A percentile compares a stretch with the other conserved stretches of the same genome.
Evolutionary conservation across 306 rosid species (phyloP).

Genomic region (Corylus avellana): DNA sequence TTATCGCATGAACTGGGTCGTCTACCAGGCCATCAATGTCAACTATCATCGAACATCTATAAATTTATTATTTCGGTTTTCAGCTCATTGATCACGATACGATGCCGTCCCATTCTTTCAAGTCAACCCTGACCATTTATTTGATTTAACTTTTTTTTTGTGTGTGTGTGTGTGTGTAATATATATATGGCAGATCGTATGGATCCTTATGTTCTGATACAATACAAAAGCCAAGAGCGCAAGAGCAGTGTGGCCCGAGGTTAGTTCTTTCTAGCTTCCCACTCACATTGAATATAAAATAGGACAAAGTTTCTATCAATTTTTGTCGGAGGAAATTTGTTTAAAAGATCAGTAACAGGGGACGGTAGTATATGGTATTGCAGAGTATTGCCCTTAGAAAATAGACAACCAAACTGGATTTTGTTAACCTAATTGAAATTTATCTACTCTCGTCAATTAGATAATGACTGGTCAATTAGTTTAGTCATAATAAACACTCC

Average conservation of each 20-base stretch:
- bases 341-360: too few species aligned
- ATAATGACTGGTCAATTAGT: neutral
- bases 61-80: too few species aligned
- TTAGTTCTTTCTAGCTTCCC: conserved; percentile 21
- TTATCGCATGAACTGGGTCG: neutral
- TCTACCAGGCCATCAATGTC: neutral
- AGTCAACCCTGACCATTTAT: neutral
- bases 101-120: too few species aligned
- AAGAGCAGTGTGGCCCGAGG: conserved; percentile 73
- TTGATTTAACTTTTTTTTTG: neutral
- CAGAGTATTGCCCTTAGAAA: neutral
- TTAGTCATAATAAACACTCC: neutral
- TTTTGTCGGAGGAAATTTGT: too few species aligned
- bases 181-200: conserved; percentile 41
- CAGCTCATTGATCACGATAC: too few species aligned
- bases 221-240: conserved; percentile 75
- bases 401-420: neutral
- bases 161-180: neutral
- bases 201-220: conserved; percentile 83
- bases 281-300: neutral
- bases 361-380: neutral
- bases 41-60: too few species aligned
- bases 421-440: neutral
- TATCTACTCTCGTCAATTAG: neutral
- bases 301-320: too few species aligned